A percentile compares a stretch with the other conserved stretches of the same genome.
These are phyloP conservation scores for Rhododendron mucronatum DNA, from an alignment of 148 eudicot genomes.

Conservation along the genomic window DNA sequence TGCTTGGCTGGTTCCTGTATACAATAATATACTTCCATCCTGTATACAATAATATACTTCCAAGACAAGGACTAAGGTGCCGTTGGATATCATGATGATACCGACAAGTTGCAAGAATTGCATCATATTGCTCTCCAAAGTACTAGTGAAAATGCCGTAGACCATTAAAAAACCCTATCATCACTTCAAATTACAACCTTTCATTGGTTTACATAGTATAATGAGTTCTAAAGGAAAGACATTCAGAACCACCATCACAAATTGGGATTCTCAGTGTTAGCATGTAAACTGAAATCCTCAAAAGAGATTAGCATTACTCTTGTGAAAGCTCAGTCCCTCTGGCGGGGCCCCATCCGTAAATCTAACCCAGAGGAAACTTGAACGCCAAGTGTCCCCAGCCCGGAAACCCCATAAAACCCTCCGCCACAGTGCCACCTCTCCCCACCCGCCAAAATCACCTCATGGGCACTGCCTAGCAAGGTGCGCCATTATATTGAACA, in stretches of 20 bases:
- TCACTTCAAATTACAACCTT: background rate
- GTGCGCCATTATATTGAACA: conserved; percentile 79
- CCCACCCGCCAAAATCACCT: conserved; percentile 35
- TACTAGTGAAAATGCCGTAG: background rate
- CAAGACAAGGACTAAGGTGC: background rate
- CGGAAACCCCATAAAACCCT: conserved; percentile 31
- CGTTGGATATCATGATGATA: background rate
- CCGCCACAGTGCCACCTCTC: conserved; percentile 36
- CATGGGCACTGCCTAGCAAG: conserved; percentile 76
- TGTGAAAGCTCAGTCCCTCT: background rate
- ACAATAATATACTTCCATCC: background rate
- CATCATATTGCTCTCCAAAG: background rate
- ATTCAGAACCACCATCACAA: background rate
- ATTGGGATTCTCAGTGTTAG: background rate
- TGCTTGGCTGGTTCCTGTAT: conserved; percentile 2
- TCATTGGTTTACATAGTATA: background rate
- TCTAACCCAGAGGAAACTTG: conserved; percentile 78
- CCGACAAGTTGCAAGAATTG: background rate
- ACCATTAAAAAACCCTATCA: background rate
- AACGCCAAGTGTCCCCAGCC: conserved; percentile 62
- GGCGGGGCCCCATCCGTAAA: conserved; percentile 57
- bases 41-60: conserved; percentile 1
- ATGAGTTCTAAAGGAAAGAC: background rate
- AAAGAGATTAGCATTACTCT: background rate
- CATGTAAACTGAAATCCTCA: background rate